Evolutionary conservation across 2,329 filamentous ascomycete species (phyloP).

Genomic region (Graphilbum ipis-grandicollis): DNA sequence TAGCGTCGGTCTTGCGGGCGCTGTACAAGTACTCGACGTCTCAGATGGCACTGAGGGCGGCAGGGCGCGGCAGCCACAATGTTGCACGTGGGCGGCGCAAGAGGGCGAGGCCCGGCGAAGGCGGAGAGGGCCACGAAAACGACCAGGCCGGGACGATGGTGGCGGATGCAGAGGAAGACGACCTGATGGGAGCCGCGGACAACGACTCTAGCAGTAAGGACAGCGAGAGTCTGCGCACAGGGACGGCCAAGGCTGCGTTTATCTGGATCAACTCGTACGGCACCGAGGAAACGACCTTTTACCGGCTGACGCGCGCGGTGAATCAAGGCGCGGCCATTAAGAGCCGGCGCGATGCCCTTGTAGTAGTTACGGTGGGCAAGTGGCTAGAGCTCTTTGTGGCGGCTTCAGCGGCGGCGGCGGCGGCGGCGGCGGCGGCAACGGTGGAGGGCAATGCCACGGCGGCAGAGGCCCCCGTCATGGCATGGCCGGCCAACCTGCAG

Average conservation of each 20-base stretch:
- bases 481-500: constrained; percentile 19
- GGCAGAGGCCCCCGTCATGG: constrained; percentile 18
- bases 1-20: constrained; percentile 34
- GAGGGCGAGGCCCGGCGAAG: not conserved
- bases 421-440: constrained; percentile 30
- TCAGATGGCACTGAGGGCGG: constrained; percentile 17
- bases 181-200: not conserved
- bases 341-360: constrained; percentile 27
- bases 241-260: constrained; percentile 3
- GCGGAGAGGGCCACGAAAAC: not conserved
- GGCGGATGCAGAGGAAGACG: not conserved
- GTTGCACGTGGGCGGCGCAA: too few relatives aligned
- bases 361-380: constrained; percentile 30
- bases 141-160: not conserved
- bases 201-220: not conserved
- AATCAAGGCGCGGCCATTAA: constrained; percentile 33
- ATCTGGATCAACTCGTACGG: constrained; percentile 40
- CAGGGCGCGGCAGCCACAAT: not conserved
- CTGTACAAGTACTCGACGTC: constrained; percentile 40
- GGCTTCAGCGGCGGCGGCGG: constrained; percentile 27
- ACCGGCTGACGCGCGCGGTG: constrained; percentile 80
- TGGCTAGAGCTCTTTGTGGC: constrained; percentile 43
- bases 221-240: not conserved
- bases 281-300: constrained; percentile 80
- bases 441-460: too few relatives aligned